A percentile compares a stretch with the other conserved stretches of the same genome.
Conservation (phyloP, 2,329 filamentous ascomycete species). For the Allantophomopsis lycopodina region DNA sequence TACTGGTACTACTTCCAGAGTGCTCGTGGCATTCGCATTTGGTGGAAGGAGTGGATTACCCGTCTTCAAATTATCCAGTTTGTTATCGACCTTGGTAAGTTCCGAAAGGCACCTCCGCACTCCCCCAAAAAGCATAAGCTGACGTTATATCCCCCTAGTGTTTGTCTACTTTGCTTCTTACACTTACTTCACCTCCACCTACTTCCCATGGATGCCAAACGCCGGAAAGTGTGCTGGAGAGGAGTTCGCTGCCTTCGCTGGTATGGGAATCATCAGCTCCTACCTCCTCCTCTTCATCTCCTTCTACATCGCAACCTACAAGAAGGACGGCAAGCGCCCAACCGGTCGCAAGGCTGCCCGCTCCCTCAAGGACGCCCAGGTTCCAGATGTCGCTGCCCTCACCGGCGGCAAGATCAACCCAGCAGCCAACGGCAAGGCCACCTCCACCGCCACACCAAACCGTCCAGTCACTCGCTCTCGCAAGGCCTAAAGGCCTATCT, state of each 20-base stretch:
- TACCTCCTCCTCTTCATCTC: slow-evolving; percentile 98
- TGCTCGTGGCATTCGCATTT: slow-evolving; percentile 85
- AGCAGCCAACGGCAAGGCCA: slow-evolving; percentile 32
- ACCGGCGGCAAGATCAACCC: slow-evolving; percentile 23
- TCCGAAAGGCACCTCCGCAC: neutral
- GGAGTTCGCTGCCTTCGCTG: slow-evolving; percentile 89
- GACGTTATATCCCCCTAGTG: slow-evolving; percentile 31
- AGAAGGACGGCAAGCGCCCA: slow-evolving; percentile 67
- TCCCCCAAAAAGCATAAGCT: neutral
- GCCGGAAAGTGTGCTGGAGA: slow-evolving; percentile 81
- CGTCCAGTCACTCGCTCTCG: slow-evolving; percentile 18
- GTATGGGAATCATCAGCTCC: slow-evolving; percentile 82
- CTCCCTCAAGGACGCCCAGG: slow-evolving; percentile 27
- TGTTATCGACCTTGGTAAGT: slow-evolving; percentile 11
- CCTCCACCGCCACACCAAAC: slow-evolving; percentile 17
- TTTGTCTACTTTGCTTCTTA: slow-evolving; percentile 99
- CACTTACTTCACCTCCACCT: slow-evolving; percentile 90
- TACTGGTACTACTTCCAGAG: slow-evolving; percentile 99
- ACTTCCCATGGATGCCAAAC: slow-evolving; percentile 78
- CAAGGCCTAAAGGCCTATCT: slow-evolving; percentile 14
- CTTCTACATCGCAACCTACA: slow-evolving; percentile 97
- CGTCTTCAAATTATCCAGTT: slow-evolving; percentile 96
- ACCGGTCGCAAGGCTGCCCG: slow-evolving; percentile 63
- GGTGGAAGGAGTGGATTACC: slow-evolving; percentile 99
- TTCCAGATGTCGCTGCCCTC: slow-evolving; percentile 18